These are phyloP conservation scores for Escallonia rubra DNA, from an alignment of 129 eudicot species.

Conservation along the genomic window DNA sequence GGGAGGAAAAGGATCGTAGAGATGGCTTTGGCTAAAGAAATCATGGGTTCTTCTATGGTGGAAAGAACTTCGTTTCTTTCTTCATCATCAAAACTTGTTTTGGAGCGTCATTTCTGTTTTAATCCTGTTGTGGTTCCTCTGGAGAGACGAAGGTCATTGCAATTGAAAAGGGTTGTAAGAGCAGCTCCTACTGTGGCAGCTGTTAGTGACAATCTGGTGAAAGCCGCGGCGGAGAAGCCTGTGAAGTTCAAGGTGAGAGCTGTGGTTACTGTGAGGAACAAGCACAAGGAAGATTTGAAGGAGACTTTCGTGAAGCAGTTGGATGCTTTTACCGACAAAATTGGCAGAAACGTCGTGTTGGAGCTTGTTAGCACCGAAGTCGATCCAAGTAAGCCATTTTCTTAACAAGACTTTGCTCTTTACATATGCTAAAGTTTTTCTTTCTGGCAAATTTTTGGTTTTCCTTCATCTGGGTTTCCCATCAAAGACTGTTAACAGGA, in stretches of 20 bases:
- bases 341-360: conserved; percentile 77
- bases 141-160: conserved; percentile 19
- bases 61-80: conserved; percentile 42
- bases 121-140: conserved; percentile 24
- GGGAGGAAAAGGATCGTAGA: not conserved
- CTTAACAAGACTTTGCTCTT: not conserved
- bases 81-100: conserved; percentile 17
- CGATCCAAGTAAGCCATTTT: conserved; percentile 73
- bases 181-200: conserved; percentile 48
- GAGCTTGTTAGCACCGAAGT: conserved; percentile 70
- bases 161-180: conserved; percentile 1
- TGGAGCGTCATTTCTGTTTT: conserved; percentile 15
- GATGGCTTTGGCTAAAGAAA: conserved; percentile 61
- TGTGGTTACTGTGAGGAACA: conserved; percentile 79
- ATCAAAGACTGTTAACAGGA: too few relatives aligned
- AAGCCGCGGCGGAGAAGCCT: conserved; percentile 50
- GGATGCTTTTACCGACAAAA: conserved; percentile 66
- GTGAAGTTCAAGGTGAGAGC: conserved; percentile 74
- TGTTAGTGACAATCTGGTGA: conserved; percentile 72
- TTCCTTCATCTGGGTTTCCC: not conserved
- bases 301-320: conserved; percentile 54
- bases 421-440: too few relatives aligned
- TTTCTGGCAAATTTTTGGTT: not conserved
- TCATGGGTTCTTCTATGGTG: conserved; percentile 41
- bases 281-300: conserved; percentile 74